Percentiles rank a stretch among this genome's conserved stretches.
Conservation (phyloP, 1,284 basidiomycete species). For the Malassezia sp. region DNA sequence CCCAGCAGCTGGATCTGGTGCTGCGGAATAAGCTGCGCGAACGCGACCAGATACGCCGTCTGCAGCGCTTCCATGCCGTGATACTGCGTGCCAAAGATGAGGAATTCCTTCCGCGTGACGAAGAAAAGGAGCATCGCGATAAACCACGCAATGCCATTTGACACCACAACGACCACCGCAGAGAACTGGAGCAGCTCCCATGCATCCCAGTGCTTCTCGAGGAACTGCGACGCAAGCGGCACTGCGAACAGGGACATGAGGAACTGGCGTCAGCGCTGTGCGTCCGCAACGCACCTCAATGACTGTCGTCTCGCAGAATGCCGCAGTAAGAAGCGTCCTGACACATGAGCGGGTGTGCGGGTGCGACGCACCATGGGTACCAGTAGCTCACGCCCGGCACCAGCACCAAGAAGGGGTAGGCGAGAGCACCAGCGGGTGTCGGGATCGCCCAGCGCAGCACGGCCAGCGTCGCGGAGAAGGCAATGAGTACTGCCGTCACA, state of each 20-base stretch:
- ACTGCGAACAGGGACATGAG: slow-evolving; percentile 65
- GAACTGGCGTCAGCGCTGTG: slow-evolving; percentile 53
- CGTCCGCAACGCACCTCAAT: slow-evolving; percentile 51
- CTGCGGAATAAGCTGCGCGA: slow-evolving; percentile 93
- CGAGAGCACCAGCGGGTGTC: slow-evolving; percentile 45
- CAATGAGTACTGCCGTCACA: slow-evolving; percentile 25
- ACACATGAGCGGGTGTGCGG: no score
- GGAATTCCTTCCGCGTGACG: slow-evolving; percentile 28
- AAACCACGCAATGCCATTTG: slow-evolving; percentile 37
- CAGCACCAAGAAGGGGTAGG: slow-evolving; percentile 66
- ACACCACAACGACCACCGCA: slow-evolving; percentile 52
- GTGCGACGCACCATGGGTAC: slow-evolving; percentile 56
- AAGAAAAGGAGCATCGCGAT: slow-evolving; percentile 29
- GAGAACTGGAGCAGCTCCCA: slow-evolving; percentile 78
- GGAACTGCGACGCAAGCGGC: slow-evolving; percentile 70
- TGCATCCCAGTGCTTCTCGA: slow-evolving; percentile 86
- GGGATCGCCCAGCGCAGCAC: slow-evolving; percentile 2
- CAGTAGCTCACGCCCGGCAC: slow-evolving; percentile 71
- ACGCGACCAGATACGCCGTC: slow-evolving; percentile 78
- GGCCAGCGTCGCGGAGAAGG: slow-evolving; percentile 6
- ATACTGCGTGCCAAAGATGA: slow-evolving; percentile 65
- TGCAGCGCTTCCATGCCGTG: slow-evolving; percentile 88
- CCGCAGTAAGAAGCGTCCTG: slow-evolving; percentile 74
- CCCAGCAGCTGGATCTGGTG: slow-evolving; percentile 81
- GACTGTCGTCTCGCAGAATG: slow-evolving; percentile 70